Evolutionary conservation across 345 rosid genomes (phyloP).

Genomic region (Arabis alpina): DNA sequence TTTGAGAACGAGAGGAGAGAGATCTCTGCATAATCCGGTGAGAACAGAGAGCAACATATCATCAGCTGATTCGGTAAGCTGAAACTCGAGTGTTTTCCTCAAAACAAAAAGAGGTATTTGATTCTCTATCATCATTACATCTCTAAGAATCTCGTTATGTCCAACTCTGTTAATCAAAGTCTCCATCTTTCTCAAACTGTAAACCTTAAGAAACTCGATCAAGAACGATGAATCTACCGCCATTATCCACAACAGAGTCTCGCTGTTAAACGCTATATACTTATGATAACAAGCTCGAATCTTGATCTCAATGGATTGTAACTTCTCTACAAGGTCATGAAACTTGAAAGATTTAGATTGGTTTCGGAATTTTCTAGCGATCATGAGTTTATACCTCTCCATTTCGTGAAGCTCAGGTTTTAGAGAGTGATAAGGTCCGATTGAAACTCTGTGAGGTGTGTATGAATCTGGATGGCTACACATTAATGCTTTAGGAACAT

Average conservation of each 20-base stretch:
- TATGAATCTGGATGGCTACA: constrained; percentile 59
- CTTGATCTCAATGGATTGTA: constrained; percentile 45
- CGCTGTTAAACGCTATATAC: constrained; percentile 50
- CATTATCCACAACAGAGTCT: constrained; percentile 82
- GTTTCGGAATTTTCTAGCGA: constrained; percentile 56
- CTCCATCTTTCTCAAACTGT: constrained; percentile 46
- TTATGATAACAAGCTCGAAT: constrained; percentile 68
- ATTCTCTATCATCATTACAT: constrained; percentile 75
- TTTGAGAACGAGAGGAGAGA: constrained; percentile 54
- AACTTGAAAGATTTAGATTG: constrained; percentile 45
- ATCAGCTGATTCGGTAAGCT: constrained; percentile 44
- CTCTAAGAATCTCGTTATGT: constrained; percentile 58
- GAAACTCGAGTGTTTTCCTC: constrained; percentile 56
- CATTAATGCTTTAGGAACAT: constrained; percentile 61
- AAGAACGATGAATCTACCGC: constrained; percentile 71
- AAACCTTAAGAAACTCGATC: constrained; percentile 65
- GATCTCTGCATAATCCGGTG: constrained; percentile 52
- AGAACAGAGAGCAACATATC: constrained; percentile 45
- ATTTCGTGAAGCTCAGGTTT: constrained; percentile 72
- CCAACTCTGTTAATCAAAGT: constrained; percentile 50
- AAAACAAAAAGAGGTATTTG: constrained; percentile 67
- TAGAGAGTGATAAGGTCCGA: constrained; percentile 79
- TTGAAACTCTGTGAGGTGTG: constrained; percentile 70
- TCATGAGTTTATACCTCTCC: constrained; percentile 67
- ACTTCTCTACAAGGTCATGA: constrained; percentile 52